Evolutionary conservation across 2,329 filamentous ascomycete genomes (phyloP), one percentile per base, ranked within the genome.

Genomic region (Microcyclosporella mali): DNA sequence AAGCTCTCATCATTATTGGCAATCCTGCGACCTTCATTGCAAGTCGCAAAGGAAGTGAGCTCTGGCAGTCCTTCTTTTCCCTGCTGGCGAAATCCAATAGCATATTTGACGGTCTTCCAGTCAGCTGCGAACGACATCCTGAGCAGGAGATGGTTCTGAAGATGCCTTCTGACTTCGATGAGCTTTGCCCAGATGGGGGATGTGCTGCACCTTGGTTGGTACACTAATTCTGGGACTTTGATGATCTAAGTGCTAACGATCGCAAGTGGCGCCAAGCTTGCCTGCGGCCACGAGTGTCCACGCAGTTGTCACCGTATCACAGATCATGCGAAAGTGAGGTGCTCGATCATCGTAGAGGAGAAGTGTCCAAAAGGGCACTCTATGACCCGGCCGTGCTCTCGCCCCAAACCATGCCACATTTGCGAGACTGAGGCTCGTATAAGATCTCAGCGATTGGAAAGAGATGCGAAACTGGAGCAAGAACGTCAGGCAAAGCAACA

Each of bases 1-100:
- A 86, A 51, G 82, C 83, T 0, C 79, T 88, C 73, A 84, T 82
- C 55, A 66, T 88, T 14, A 78, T 88, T 27, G 82, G 84, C 1
- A 82, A 87, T 53, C 57, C 77, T 2, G 38, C 42, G 6, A 58
- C 56, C 8, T 57, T 54, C 34, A 31, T 47, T 6, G 34, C 35
- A 3, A 52, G 51, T 14, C 19, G 30, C 7, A 50, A 47, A 21
- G 56, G 51, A 2, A n/a, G 19, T 3, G 35, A 35, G 9, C 16
- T 47, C 1, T 58, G 56, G 57, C 32, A 16, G 11, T 35, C 43
- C 0, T 49, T 59, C 21, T 45, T 59, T 12, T 28, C 47, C 7
- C 25, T 44, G n/a, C 46, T 59, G 2, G 37, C 38, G 10, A 25
- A 46, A 8, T 28, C 25, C 7, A 40, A 69, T 1, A 64, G 62